phyloP scores from a whole-genome alignment of 1,284 basidiomycete species.

The Exobasidium rhododendri region DNA sequence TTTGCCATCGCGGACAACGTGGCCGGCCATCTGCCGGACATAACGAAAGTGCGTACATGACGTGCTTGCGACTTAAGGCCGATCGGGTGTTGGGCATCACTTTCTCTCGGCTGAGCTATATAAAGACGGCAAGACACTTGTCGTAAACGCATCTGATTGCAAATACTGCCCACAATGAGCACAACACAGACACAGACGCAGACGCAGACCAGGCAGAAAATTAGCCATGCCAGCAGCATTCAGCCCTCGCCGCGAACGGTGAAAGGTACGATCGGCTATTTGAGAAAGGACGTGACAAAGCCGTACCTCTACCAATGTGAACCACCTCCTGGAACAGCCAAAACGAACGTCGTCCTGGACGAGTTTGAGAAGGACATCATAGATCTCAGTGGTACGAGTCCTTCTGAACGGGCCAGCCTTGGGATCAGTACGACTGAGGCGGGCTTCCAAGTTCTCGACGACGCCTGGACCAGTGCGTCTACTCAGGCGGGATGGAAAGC shows the following conservation, averaged over 20 bases:
- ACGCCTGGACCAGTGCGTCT: conserved; percentile 15
- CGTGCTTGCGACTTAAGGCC: no score
- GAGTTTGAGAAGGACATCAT: conserved; percentile 26
- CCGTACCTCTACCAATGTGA: conserved; percentile 26
- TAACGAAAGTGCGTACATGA: no score
- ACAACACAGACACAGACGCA: no score
- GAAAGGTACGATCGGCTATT: conserved; percentile 35
- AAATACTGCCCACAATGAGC: no score
- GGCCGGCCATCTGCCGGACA: no score
- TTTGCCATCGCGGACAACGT: no score
- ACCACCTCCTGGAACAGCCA: conserved; percentile 22
- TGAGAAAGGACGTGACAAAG: conserved; percentile 29
- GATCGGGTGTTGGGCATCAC: no score
- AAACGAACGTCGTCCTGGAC: conserved; percentile 29
- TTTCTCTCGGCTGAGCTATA: no score
- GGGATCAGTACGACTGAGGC: conserved; percentile 31
- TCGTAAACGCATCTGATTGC: no score
- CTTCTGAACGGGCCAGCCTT: conserved; percentile 17
- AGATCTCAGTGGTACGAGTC: conserved; percentile 26
- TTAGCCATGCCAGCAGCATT: no score
- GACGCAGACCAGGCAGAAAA: no score
- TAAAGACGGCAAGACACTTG: no score
- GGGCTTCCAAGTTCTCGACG: conserved; percentile 36
- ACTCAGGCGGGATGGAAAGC: conserved; percentile 21
- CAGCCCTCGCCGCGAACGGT: conserved; percentile 11